A percentile compares a stretch with the other conserved stretches of the same genome.
These are phyloP conservation scores for Heterobasidion occidentale DNA, from an alignment of 1,284 basidiomycete genomes.

Conservation along the genomic window DNA sequence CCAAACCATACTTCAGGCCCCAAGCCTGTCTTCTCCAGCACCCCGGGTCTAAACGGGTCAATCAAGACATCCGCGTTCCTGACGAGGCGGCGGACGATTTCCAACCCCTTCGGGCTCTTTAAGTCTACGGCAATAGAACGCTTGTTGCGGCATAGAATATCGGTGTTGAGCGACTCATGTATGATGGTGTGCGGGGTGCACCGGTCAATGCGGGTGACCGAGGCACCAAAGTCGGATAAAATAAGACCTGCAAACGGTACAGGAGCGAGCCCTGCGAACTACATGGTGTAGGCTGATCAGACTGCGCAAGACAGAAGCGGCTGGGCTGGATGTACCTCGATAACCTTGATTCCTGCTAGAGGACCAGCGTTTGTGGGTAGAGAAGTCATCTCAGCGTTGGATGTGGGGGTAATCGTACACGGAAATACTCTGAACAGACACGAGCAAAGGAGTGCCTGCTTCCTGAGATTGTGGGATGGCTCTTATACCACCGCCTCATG, in stretches of 20 bases:
- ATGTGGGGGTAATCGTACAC: no score
- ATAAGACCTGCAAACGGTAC: constrained; percentile 77
- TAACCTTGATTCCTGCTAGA: constrained; percentile 43
- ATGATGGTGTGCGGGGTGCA: constrained; percentile 18
- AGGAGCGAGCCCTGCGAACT: constrained; percentile 80
- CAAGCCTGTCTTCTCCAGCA: constrained; percentile 71
- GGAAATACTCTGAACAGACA: no score
- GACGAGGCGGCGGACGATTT: constrained; percentile 52
- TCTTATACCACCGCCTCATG: no score
- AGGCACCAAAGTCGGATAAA: constrained; percentile 76
- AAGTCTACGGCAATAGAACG: constrained; percentile 64
- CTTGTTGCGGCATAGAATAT: constrained; percentile 65
- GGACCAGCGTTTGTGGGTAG: neutral
- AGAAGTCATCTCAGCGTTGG: neutral
- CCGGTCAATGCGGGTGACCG: constrained; percentile 70
- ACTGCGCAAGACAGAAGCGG: neutral
- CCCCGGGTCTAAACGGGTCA: constrained; percentile 79
- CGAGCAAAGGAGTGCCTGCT: no score
- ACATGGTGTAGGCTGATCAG: neutral
- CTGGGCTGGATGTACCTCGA: constrained; percentile 37
- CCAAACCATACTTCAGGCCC: constrained; percentile 72
- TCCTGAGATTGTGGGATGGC: no score
- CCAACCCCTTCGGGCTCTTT: constrained; percentile 49
- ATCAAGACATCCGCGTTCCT: constrained; percentile 70
- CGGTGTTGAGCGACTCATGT: constrained; percentile 22